Conservation (phyloP, 2,329 filamentous ascomycete species). For the Chaetomiaceae sp. region DNA sequence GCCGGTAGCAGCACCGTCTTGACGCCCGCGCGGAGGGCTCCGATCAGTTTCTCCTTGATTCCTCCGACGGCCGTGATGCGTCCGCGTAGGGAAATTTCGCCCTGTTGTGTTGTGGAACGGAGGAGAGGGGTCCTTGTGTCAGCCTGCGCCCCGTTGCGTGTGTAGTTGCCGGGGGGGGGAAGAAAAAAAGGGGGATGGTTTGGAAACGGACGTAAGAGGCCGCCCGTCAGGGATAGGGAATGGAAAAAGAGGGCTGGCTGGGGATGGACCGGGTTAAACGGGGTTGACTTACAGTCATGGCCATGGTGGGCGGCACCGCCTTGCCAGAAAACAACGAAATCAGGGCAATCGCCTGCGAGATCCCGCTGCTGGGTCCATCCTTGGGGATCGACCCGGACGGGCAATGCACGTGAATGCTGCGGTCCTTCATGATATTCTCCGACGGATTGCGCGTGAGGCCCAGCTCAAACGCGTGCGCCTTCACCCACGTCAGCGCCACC, state of each 20-base stretch:
- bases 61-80: conserved; percentile 91
- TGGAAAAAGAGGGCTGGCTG: conserved; percentile 2
- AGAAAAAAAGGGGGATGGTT: neutral
- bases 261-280: no score
- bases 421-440: conserved; percentile 92
- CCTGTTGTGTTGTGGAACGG: conserved; percentile 41
- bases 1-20: conserved; percentile 87
- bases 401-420: conserved; percentile 93
- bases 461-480: conserved; percentile 88
- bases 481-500: conserved; percentile 94
- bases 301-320: conserved; percentile 82
- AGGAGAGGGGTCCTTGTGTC: conserved; percentile 20
- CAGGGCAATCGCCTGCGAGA: conserved; percentile 89
- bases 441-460: conserved; percentile 74
- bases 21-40: conserved; percentile 85
- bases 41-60: conserved; percentile 98
- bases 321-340: conserved; percentile 86
- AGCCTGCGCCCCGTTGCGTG: conserved; percentile 17
- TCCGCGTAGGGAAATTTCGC: conserved; percentile 74
- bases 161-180: neutral
- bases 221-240: conserved; percentile 12
- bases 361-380: conserved; percentile 80
- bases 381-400: conserved; percentile 93
- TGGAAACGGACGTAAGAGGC: conserved; percentile 17
- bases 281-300: conserved; percentile 70